A percentile compares a stretch with the other conserved stretches of the same genome.
Evolutionary conservation across 2,329 filamentous ascomycete genomes (phyloP).

Genomic region (Cercospora citrullina): DNA sequence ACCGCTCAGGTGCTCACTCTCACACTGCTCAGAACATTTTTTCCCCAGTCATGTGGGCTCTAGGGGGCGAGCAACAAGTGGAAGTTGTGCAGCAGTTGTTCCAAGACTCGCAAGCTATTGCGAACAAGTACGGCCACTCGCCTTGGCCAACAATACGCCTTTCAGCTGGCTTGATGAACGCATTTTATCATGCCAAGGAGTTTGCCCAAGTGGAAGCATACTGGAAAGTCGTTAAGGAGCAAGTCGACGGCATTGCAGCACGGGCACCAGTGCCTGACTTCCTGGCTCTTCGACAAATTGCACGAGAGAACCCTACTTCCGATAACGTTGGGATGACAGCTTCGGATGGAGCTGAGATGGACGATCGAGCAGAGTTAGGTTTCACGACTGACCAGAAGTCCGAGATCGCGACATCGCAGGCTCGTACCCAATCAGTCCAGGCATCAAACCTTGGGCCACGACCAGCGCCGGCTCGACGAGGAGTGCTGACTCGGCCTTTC

Average conservation of each 20-base stretch:
- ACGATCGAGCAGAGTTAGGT: conserved; percentile 23
- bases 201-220: conserved; percentile 62
- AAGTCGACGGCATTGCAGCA: conserved; percentile 46
- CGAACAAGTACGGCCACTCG: conserved; percentile 8
- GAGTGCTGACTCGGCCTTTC: conserved; percentile 51
- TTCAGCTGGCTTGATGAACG: conserved; percentile 66
- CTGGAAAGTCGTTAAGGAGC: conserved; percentile 64
- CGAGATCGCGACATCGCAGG: not conserved
- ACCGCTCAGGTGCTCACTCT: not conserved
- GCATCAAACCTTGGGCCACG: conserved; percentile 12
- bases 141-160: conserved; percentile 42
- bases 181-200: conserved; percentile 59
- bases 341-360: not conserved
- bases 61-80: conserved; percentile 6
- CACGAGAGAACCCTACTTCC: not conserved
- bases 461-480: conserved; percentile 19
- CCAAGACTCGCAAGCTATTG: conserved; percentile 48
- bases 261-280: conserved; percentile 26
- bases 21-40: conserved; percentile 7
- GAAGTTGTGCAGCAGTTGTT: conserved; percentile 58
- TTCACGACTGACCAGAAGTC: conserved; percentile 6
- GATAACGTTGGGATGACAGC: not conserved
- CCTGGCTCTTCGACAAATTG: not conserved
- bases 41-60: conserved; percentile 8
- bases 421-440: not conserved